Conservation (phyloP, 192 early-diverging fungal genomes). For the Pilaira anomala region DNA sequence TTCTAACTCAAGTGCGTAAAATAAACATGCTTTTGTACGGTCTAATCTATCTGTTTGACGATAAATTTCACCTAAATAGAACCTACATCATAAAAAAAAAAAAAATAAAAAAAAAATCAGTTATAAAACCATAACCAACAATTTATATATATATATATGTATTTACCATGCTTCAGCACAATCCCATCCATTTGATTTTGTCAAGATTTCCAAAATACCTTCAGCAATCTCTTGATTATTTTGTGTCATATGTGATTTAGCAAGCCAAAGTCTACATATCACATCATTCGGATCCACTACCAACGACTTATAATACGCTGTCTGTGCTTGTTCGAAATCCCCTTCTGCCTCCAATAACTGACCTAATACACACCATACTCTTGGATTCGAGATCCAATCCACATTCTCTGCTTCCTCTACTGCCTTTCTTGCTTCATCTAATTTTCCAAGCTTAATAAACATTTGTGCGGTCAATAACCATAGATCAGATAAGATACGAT, state of each 20-base stretch:
- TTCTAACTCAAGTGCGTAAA: slow-evolving; percentile 60
- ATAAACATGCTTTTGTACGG: slow-evolving; percentile 54
- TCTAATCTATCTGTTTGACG: slow-evolving; percentile 40
- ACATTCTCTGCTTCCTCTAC: slow-evolving; percentile 55
- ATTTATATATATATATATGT: neutral
- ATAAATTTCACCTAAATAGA: slow-evolving; percentile 47
- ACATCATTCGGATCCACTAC: slow-evolving; percentile 42
- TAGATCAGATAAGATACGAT: slow-evolving; percentile 43
- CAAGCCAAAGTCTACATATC: slow-evolving; percentile 42
- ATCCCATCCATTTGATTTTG: slow-evolving; percentile 56
- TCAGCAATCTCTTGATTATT: slow-evolving; percentile 49
- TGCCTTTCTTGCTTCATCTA: slow-evolving; percentile 55
- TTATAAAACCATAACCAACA: neutral
- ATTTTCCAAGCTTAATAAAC: slow-evolving; percentile 43
- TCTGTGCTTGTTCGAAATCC: slow-evolving; percentile 37
- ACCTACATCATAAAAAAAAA: slow-evolving; percentile 25
- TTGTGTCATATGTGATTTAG: slow-evolving; percentile 42
- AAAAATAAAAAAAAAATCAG: neutral
- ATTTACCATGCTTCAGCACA: slow-evolving; percentile 59
- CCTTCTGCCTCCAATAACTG: slow-evolving; percentile 36
- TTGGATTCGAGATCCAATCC: slow-evolving; percentile 40
- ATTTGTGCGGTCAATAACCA: slow-evolving; percentile 55
- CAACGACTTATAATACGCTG: slow-evolving; percentile 50
- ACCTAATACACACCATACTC: slow-evolving; percentile 56
- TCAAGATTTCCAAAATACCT: slow-evolving; percentile 47